A percentile compares a stretch with the other conserved stretches of the same genome.
phyloP scores from a whole-genome alignment of 73 alveolate species.

The Symbiodinium natans region DNA sequence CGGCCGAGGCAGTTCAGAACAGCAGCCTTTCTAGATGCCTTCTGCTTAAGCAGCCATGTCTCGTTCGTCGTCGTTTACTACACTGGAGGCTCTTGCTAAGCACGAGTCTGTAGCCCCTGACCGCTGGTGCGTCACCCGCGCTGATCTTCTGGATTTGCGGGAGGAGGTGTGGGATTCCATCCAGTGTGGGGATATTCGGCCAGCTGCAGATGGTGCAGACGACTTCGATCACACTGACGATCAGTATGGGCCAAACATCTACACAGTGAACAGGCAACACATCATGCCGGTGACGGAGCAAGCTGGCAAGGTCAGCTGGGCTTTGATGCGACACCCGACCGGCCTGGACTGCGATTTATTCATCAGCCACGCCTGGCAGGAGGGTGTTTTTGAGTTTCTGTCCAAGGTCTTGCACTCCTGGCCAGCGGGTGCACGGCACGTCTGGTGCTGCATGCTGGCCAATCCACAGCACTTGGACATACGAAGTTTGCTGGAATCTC shows the following conservation, averaged over 20 bases:
- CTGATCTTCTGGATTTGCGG: not conserved
- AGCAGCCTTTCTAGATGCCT: no score
- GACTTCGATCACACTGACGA: not conserved
- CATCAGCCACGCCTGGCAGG: constrained; percentile 19
- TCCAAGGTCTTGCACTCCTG: constrained; percentile 25
- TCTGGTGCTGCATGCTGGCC: constrained; percentile 47
- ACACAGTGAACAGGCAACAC: constrained; percentile 44
- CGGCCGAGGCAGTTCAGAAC: no score
- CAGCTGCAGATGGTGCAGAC: constrained; percentile 23
- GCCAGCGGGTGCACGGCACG: constrained; percentile 29
- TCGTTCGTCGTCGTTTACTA: not conserved
- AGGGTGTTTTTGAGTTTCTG: constrained; percentile 29
- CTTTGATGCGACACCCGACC: not conserved
- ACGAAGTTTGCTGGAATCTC: not conserved
- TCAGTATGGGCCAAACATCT: constrained; percentile 50
- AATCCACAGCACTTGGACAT: constrained; percentile 43
- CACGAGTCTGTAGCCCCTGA: constrained; percentile 59
- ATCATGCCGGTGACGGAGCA: constrained; percentile 32
- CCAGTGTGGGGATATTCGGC: constrained; percentile 5
- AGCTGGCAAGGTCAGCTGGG: constrained; percentile 3
- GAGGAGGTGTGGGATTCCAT: constrained; percentile 11
- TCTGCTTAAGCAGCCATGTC: no score
- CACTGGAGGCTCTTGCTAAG: constrained; percentile 4
- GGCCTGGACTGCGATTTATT: not conserved
- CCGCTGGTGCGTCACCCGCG: constrained; percentile 47